These are phyloP conservation scores for Oxytropis ochrocephala DNA, from an alignment of 306 rosid species.

Conservation along the genomic window DNA sequence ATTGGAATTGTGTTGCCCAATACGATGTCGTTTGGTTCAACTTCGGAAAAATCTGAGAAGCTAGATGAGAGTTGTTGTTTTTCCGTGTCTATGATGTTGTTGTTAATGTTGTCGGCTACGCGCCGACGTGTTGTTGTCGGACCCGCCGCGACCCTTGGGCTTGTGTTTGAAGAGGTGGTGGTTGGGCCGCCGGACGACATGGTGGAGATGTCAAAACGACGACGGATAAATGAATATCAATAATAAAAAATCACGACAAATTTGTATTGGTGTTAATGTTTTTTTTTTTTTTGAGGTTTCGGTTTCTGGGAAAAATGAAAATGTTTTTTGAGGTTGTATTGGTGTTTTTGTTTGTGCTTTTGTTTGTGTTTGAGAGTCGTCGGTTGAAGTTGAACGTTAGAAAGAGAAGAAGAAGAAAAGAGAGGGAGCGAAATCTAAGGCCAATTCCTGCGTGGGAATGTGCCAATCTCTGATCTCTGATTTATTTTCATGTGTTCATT, in stretches of 20 bases:
- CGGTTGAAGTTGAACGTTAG: not conserved
- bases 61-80: conserved; percentile 9
- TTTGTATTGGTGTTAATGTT: not conserved
- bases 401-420: not conserved
- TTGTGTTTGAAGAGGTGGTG: conserved; percentile 29
- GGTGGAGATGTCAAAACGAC: not conserved
- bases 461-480: conserved; percentile 28
- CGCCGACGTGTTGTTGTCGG: conserved; percentile 54
- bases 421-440: conserved; percentile 17
- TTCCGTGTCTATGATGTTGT: conserved; percentile 23
- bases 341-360: not conserved
- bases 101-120: conserved; percentile 33
- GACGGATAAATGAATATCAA: not conserved
- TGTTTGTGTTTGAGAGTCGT: not conserved
- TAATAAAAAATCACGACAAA: not conserved
- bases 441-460: not conserved
- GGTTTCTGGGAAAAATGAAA: not conserved
- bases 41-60: conserved; percentile 34
- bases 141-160: conserved; percentile 50
- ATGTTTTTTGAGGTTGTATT: not conserved
- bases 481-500: conserved; percentile 6
- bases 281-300: not conserved
- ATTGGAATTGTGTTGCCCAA: not conserved
- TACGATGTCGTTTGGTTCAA: conserved; percentile 30
- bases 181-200: conserved; percentile 53